Evolutionary conservation across 108 stramenopile genomes (phyloP), one percentile per base, ranked within the genome.

Genomic region (Bacterosira constricta): DNA sequence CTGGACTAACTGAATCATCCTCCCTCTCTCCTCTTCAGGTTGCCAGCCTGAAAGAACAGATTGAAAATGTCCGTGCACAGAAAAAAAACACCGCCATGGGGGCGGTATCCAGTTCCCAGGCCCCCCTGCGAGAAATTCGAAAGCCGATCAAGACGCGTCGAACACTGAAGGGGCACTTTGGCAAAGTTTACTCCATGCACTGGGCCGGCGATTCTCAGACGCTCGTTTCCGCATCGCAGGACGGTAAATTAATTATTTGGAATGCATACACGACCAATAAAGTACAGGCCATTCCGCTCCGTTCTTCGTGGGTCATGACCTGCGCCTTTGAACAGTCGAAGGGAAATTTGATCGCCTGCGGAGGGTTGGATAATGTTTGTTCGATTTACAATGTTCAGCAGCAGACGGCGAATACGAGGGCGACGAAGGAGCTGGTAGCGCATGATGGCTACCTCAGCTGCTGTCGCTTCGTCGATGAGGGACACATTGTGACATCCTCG

Each of bases 351-450:
- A 92, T 99, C 26, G 99, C 99, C 13, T 98, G 97, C 66, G 99
- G 99, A 26, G 99, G 99, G 35, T 80, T 99, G n/a, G 98, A 99
- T 78, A 99, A 99, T 79, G 76, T 98, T 50, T 99, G 99, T 82
- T 96, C 98, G 36, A 90, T 99, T 50, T 99, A 99, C 84, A 86
- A 92, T 55, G 74, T 97, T 29, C 56, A 77, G n/a, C 78, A 79
- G 41, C 68, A 72, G 23, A 36, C 70, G 25, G 81, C 86, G 10
- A 80, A 80, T 42, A 79, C 91, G 58, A 81, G 91, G 31, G 88
- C 95, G 11, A 51, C 77, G 46, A 54, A 85, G 42, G 99, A 99
- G 82, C 82, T 99, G 75, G 95, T 95, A 32, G 90, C 94, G n/a
- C 99, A 99, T 71, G 99, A 99, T 73, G 99, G 98, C 11, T 99